Base-by-base conservation (phyloP, 345 rosid genomes). In the Eucalyptus guilfoylei region DNA sequence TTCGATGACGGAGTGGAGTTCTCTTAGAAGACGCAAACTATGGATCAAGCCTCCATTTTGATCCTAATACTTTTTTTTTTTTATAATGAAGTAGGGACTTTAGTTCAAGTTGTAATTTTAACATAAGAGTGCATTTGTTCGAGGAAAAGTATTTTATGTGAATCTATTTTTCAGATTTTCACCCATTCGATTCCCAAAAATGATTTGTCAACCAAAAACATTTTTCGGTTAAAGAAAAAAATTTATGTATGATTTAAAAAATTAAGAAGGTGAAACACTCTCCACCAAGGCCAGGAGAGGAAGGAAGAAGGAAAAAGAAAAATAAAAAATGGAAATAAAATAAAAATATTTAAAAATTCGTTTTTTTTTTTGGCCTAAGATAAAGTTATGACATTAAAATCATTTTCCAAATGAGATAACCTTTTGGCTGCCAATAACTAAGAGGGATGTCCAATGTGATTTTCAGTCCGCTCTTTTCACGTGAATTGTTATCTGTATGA, bases 171-270 rank as follows among this genome's bases (percentile, higher is more conserved):
- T 5, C 0, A 0, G 3, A 55, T 3, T 55, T 23, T 55, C 5
- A 24, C 62, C 1, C 62, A 23, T 55, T 24, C 2, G 30, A 26
- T 24, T 55, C 1, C 1, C 13, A 55, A 55, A 55, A 23, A 24
- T 55, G 28, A 17, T 52, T 52, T 19, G 10, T 52, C 10, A 52
- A 19, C 21, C 24, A 8, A 17, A 17, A 54, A 54, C 2, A 21
- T 4, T 8, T 54, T 54, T 3, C 0, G 1, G 6, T 55, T 24
- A 55, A 55, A 9, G 28, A 6, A 2, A 24, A 24, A 55, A 24
- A 24, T 9, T 55, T 23, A 55, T 55, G 30, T 55, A 55, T 55
- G 24, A 24, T 4, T 24, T 55, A 9, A 24, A 24, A 55, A 55
- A 4, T 9, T 4, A 24, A 55, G 62, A 55, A 24, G 30, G 30